Base-by-base conservation (phyloP, 2,329 filamentous ascomycete genomes). In the Penicillium sp. region DNA sequence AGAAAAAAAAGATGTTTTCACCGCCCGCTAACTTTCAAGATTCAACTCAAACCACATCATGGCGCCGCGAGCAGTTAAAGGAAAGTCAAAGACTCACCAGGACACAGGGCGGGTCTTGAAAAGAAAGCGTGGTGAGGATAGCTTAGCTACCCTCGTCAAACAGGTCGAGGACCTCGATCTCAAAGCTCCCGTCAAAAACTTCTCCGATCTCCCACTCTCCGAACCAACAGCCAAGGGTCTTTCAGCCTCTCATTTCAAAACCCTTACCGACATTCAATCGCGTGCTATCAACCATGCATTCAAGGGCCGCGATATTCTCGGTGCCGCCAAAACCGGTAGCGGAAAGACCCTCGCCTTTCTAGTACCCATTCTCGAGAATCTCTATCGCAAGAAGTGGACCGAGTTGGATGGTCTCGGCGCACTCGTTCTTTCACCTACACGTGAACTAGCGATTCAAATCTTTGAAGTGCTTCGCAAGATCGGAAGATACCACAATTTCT, bases 291-390 rank as follows among this genome's bases (percentile, higher is more conserved):
- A 91, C 6, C 82, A 92, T 60, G 93, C 91, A 9, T 83, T 99
- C 62, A 90, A 95, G 75, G 90, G 91, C 57, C 81, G 81, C 58
- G 94, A 99, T 73, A 90, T 99, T 41, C 86, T 99, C 41, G 94
- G 93, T 42, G 94, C 94, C 6, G 94, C 94, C 41, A 97, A 96
- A 77, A 97, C 93, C 0, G 93, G 93, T 51, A 95, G 90, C 71
- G 93, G 93, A 70, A 97, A 97, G 80, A 97, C 93, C 0, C 82
- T 99, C 25, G 91, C 94, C 0, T 99, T 99, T 73, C 78, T 99
- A 8, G 80, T 97, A 2, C 94, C 94, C 1, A 88, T 97, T 0
- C 84, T 99, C 50, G 94, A 99, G 76, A 95, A 93, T 69, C 83
- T 99, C 3, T 94, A 96, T 75, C 87, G 92, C 51, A 86, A 87